Evolutionary conservation across 2,329 filamentous ascomycete genomes (phyloP).

Genomic region (Phialocephala subalpina): DNA sequence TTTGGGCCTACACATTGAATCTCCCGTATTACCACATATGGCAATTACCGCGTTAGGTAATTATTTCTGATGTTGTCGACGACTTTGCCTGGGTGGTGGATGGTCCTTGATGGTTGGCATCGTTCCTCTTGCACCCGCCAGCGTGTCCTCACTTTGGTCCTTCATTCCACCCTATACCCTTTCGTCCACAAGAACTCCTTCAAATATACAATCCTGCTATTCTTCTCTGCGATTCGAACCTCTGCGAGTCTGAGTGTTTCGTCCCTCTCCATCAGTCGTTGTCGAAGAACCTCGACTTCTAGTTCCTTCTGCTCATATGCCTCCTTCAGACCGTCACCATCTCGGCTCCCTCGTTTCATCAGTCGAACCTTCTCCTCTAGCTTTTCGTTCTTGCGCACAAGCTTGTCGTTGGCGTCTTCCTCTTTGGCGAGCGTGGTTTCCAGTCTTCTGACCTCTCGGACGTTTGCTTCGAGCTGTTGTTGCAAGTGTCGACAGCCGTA

Average conservation of each 20-base stretch:
- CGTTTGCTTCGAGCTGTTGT: constrained; percentile 27
- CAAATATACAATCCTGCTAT: constrained; percentile 31
- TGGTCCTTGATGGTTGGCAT: not conserved
- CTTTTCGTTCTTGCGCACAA: constrained; percentile 29
- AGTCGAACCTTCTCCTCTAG: constrained; percentile 34
- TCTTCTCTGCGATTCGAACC: constrained; percentile 30
- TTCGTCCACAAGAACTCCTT: constrained; percentile 29
- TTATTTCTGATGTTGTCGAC: not conserved
- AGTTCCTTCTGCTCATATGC: constrained; percentile 36
- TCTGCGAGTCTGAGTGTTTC: constrained; percentile 27
- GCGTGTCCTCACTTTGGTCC: not conserved
- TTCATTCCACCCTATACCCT: constrained; percentile 30
- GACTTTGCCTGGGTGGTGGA: not conserved
- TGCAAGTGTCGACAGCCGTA: constrained; percentile 29
- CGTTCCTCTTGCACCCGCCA: not conserved
- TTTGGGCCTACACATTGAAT: not conserved
- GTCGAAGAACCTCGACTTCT: constrained; percentile 34
- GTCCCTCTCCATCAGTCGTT: constrained; percentile 30
- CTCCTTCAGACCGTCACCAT: constrained; percentile 22
- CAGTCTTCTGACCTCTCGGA: constrained; percentile 22
- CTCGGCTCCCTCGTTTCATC: constrained; percentile 31
- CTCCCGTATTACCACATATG: not conserved
- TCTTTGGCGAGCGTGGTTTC: constrained; percentile 29
- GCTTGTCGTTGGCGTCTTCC: constrained; percentile 23
- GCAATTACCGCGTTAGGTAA: not conserved